Evolutionary conservation across 805 yeast genomes (phyloP), one percentile per base, ranked within the genome.

Genomic region (Saturnispora besseyi): DNA sequence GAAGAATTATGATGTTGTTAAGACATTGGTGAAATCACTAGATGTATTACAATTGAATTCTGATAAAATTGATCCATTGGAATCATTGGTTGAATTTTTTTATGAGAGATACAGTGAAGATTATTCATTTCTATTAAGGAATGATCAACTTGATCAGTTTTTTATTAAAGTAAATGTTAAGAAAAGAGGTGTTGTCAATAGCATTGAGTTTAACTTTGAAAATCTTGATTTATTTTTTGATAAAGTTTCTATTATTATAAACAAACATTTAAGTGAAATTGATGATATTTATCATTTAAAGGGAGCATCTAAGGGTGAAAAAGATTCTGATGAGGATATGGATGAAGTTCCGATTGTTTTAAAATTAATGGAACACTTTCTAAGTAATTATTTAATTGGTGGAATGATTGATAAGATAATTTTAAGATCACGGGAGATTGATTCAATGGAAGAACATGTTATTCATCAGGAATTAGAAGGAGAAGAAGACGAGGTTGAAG

Each of bases 1-100:
- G 2, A 65, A 70, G 41, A 78, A 81, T 37, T 76, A 64, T 54
- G 62, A 58, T 3, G 62, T 63, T 21, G 71, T 76, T 12, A 50
- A 53, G 28, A 49, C 47, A n/a, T 49, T 66, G 31, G 57, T 65
- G n/a, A 31, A 38, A 3, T 54, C 66, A 1, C 48, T 66, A 22
- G 60, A 61, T 48, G 54, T 53, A 38, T 50, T 66, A 18, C 47
- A 53, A 8, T 32, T 58, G 21, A 57, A 57, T 34, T 65, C 60
- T 5, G 63, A 66, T 10, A 33, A 34, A n/a, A 72, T 63, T 31
- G 69, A 65, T 44, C 59, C 65, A 8, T 49, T 65, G 42, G 69
- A 66, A 42, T 54, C 67, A 10, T 53, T 68, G 13, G 43, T 66
- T 29, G 71, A 68, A 53, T 66, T 57, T 42, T 67, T 68, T 47